Evolutionary conservation across 2,329 filamentous ascomycete genomes (phyloP).

Genomic region (Rosellinia necatrix): DNA sequence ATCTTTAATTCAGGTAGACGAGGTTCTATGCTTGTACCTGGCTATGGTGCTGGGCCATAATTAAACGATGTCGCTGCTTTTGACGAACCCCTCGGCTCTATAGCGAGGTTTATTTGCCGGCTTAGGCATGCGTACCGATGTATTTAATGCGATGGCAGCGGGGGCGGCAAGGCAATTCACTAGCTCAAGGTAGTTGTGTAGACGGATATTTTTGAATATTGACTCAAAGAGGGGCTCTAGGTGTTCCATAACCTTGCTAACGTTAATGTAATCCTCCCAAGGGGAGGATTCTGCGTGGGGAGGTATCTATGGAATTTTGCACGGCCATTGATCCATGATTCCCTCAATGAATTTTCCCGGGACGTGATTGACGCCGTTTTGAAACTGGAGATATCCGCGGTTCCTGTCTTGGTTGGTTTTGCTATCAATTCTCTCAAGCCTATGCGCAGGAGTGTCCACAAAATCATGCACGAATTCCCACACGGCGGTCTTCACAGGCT

Average conservation of each 20-base stretch:
- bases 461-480: not conserved
- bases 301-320: not conserved
- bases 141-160: not conserved
- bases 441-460: not conserved
- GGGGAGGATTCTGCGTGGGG: not conserved
- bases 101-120: not conserved
- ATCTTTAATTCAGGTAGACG: not conserved
- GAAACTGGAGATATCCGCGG: not conserved
- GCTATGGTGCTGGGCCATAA: not conserved
- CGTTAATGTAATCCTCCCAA: constrained; percentile 3
- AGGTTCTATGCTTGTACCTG: not conserved
- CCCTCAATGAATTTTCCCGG: not conserved
- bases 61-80: not conserved
- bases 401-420: not conserved
- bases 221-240: not conserved
- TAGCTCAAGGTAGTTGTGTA: not conserved
- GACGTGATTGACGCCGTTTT: not conserved
- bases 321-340: constrained; percentile 7
- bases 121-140: not conserved
- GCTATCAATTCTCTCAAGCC: not conserved
- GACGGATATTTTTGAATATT: not conserved
- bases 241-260: not conserved
- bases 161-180: not conserved
- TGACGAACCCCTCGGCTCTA: not conserved
- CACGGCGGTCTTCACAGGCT: not conserved